Evolutionary conservation across 352 stramenopile species (phyloP).

Genomic region (Nothophytophthora sp.): DNA sequence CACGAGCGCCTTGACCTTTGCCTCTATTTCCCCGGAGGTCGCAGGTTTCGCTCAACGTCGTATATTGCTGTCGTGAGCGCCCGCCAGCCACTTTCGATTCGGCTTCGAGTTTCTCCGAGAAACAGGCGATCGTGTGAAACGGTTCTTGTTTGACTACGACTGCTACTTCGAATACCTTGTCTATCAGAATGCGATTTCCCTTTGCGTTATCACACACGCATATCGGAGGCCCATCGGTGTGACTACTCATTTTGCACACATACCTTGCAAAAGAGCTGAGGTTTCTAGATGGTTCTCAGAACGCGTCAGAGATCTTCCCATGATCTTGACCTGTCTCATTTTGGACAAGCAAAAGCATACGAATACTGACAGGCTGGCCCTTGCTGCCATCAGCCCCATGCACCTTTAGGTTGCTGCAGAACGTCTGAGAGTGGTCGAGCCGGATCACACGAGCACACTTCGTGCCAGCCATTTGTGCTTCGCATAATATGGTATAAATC

Average conservation of each 20-base stretch:
- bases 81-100: background rate
- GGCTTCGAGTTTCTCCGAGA: background rate
- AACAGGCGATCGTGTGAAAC: slow-evolving; percentile 4
- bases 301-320: background rate
- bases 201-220: slow-evolving; percentile 7
- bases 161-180: background rate
- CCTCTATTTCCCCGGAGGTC: background rate
- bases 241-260: slow-evolving; percentile 1
- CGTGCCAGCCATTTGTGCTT: slow-evolving; percentile 4
- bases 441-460: slow-evolving; percentile 2
- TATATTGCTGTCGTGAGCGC: slow-evolving; percentile 1
- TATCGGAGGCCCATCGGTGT: slow-evolving; percentile 5
- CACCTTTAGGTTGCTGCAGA: slow-evolving; percentile 12
- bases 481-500: background rate
- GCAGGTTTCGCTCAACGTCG: slow-evolving; percentile 3
- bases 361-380: background rate
- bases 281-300: slow-evolving; percentile 15
- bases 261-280: slow-evolving; percentile 1
- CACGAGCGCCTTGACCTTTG: background rate
- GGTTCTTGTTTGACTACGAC: slow-evolving; percentile 8
- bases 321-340: slow-evolving; percentile 14
- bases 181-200: slow-evolving; percentile 1
- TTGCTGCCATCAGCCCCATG: background rate
- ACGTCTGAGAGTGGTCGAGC: slow-evolving; percentile 9
- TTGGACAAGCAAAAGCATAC: slow-evolving; percentile 12